Evolutionary conservation across 2,329 filamentous ascomycete species (phyloP), one percentile per base, ranked within the genome.

Genomic region (Aspergillus hiratsukae): DNA sequence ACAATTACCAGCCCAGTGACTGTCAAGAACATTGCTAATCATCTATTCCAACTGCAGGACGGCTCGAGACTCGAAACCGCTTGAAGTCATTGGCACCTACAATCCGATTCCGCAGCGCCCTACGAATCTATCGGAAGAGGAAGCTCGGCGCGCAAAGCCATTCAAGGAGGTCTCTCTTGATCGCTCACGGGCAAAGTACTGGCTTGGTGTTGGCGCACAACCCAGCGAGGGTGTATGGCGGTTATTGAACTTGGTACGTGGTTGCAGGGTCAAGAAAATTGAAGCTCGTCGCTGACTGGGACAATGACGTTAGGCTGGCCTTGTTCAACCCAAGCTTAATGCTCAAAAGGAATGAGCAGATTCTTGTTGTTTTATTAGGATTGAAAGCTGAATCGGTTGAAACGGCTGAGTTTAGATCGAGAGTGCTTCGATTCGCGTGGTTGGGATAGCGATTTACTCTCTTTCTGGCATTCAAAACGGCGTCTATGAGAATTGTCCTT

Each of bases 141-240:
- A 74, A 61, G 69, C 74, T 29, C 69, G 70, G 53, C 66, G 82
- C n/a, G 84, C 85, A 19, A 84, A 86, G 56, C 83, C 89, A 55
- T 90, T 89, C 79, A 99, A 99, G 76, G 92, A 97, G 64, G 89
- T 99, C 71, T 87, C 90, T 68, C 82, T 99, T 14, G 94, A 99
- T 74, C 79, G 83, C 7, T 79, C 84, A 63, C 82, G 94, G 58
- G 89, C 93, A 56, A 87, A 88, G 74, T 99, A 99, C 79, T 99
- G 94, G 94, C 82, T 99, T 37, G 94, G 94, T 72, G 93, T 97
- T 3, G 94, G 94, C 1, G 94, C 94, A 55, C 94, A 99, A 77
- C 94, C 94, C 9, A 92, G 89, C 60, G 90, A 97, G 64, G 87
- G 90, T 3, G 90, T 89, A 37, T 96, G 92, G 92, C 83, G 90